Evolutionary conservation across 345 rosid species (phyloP).

Genomic region (Xanthoceras sorbifolium): DNA sequence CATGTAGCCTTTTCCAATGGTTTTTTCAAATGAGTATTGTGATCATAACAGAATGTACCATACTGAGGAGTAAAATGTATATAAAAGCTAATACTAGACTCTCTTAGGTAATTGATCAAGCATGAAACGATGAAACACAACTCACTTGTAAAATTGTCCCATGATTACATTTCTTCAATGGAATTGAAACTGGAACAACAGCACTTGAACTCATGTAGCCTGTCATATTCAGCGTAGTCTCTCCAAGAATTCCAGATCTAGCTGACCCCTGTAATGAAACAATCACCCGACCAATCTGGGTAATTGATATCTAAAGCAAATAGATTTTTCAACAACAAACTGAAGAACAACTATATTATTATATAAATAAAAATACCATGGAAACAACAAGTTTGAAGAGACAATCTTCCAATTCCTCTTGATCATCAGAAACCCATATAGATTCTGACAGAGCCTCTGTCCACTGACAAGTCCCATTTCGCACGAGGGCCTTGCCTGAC

Average conservation of each 20-base stretch:
- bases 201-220: constrained; percentile 39
- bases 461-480: constrained; percentile 65
- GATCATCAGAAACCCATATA: constrained; percentile 38
- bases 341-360: neutral
- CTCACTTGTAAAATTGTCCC: constrained; percentile 60
- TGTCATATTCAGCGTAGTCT: constrained; percentile 47
- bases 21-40: neutral
- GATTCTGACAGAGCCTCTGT: constrained; percentile 46
- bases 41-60: neutral
- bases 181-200: constrained; percentile 44
- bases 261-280: constrained; percentile 45
- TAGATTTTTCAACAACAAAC: too few relatives aligned
- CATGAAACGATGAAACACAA: neutral
- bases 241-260: constrained; percentile 62
- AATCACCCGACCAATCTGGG: too few relatives aligned
- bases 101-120: neutral
- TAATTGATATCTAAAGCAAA: too few relatives aligned
- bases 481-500: constrained; percentile 39
- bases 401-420: constrained; percentile 38
- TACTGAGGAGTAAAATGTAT: neutral
- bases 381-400: constrained; percentile 48
- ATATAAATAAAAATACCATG: constrained; percentile 28
- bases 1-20: neutral
- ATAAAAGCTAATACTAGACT: neutral
- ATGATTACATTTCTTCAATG: constrained; percentile 50